Base-by-base conservation (phyloP, 345 rosid genomes). In the Nephelium lappaceum region DNA sequence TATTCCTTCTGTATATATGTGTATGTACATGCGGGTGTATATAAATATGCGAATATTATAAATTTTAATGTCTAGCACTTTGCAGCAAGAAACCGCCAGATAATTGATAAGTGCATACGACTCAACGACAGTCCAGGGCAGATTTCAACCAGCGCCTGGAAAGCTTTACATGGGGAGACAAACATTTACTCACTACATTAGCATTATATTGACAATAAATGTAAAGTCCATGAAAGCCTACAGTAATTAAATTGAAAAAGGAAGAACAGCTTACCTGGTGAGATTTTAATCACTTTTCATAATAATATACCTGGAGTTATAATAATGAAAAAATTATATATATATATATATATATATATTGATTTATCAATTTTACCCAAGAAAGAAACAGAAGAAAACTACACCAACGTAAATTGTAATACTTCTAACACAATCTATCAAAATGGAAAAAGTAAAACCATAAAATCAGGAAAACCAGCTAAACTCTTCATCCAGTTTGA, bases 281-380 rank as follows among this genome's bases (percentile, higher is more conserved):
- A 71, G 49, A 69, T 10, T 73, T 68, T 69, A 62, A 67, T 84
- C 82, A 80, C 72, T 75, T 61, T 77, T 79, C 84, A 60, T 77
- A 62, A 73, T 80, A 86, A 66, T 77, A 86, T 57, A 80, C 87
- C 89, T 86, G 82, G 69, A 15, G 11, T 18, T 11, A 77, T 31
- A 69, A 53, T 16, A 21, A 58, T 0, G 6, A 21, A 6, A 23
- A n/a, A n/a, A n/a, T n/a, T n/a, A n/a, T n/a, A n/a, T n/a, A n/a
- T n/a, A n/a, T n/a, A n/a, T n/a, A n/a, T n/a, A n/a, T n/a, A n/a
- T n/a, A n/a, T n/a, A n/a, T n/a, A n/a, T n/a, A 36, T 19, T 10
- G 6, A 63, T 49, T 77, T 16, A 77, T 38, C 41, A 51, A 36
- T 67, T 6, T 69, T 0, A 39, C 15, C 12, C 45, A n/a, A 15